Evolutionary conservation across 305 asterid genomes (phyloP).

Genomic region (Fraxinus ornus): DNA sequence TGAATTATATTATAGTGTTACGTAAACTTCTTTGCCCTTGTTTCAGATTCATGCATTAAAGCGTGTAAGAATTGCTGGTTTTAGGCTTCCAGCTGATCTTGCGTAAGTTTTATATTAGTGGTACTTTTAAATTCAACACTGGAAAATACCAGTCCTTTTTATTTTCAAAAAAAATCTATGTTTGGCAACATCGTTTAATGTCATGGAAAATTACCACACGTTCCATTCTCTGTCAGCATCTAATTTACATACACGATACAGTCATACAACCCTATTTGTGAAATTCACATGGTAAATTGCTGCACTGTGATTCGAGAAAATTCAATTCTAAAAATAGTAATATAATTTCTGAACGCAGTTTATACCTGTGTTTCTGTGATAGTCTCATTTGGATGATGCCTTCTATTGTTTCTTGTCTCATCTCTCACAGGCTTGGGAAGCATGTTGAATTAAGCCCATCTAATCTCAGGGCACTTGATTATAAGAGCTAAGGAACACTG

Average conservation of each 20-base stretch:
- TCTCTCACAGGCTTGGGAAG: conserved; percentile 70
- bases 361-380: background rate
- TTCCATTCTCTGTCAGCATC: background rate
- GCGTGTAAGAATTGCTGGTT: conserved; percentile 86
- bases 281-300: background rate
- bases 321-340: background rate
- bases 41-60: conserved; percentile 80
- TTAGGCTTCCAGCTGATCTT: conserved; percentile 91
- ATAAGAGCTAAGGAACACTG: conserved; percentile 40
- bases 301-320: background rate
- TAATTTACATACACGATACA: background rate
- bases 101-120: conserved; percentile 51
- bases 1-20: background rate
- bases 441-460: conserved; percentile 55
- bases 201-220: background rate
- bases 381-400: background rate
- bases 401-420: background rate
- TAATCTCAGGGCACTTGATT: conserved; percentile 67
- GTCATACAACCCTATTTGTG: background rate
- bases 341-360: background rate
- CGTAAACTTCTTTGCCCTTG: conserved; percentile 17
- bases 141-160: background rate
- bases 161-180: background rate
- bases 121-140: background rate
- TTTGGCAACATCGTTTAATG: background rate